Evolutionary conservation across 805 yeast genomes (phyloP).

Genomic region (Ogataea sp.): DNA sequence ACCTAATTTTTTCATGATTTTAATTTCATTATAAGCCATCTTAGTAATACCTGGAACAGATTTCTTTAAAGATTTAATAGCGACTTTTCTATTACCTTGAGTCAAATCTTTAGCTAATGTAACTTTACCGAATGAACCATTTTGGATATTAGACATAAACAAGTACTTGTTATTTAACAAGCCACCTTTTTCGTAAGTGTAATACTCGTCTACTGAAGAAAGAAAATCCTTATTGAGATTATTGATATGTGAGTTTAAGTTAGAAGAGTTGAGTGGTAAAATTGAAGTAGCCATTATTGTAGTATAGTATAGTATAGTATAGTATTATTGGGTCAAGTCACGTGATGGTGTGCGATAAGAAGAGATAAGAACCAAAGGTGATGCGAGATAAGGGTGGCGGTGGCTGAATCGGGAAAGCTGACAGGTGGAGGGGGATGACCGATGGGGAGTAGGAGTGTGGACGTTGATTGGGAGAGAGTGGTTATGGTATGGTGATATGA

Average conservation of each 20-base stretch:
- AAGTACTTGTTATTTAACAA: conserved; percentile 33
- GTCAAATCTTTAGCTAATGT: conserved; percentile 34
- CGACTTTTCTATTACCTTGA: conserved; percentile 28
- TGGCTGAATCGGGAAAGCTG: no score
- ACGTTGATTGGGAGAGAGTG: no score
- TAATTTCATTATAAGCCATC: conserved; percentile 50
- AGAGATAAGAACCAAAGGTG: no score
- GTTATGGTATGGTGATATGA: no score
- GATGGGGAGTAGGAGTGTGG: no score
- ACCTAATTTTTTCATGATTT: conserved; percentile 32
- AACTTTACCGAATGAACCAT: conserved; percentile 58
- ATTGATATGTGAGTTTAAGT: no score
- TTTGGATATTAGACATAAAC: conserved; percentile 37
- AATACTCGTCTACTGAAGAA: conserved; percentile 29
- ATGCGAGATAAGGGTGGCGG: no score
- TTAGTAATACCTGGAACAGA: conserved; percentile 30
- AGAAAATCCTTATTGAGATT: conserved; percentile 17
- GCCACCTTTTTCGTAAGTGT: conserved; percentile 30
- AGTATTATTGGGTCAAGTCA: no score
- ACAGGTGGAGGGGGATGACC: no score
- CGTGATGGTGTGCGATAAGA: no score
- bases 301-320: no score
- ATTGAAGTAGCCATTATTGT: conserved; percentile 5
- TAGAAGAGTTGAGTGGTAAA: conserved; percentile 10
- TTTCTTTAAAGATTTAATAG: conserved; percentile 47